Evolutionary conservation across 495 filamentous ascomycete genomes (phyloP), one percentile per base, ranked within the genome.

Genomic region (Cudoniella acicularis): DNA sequence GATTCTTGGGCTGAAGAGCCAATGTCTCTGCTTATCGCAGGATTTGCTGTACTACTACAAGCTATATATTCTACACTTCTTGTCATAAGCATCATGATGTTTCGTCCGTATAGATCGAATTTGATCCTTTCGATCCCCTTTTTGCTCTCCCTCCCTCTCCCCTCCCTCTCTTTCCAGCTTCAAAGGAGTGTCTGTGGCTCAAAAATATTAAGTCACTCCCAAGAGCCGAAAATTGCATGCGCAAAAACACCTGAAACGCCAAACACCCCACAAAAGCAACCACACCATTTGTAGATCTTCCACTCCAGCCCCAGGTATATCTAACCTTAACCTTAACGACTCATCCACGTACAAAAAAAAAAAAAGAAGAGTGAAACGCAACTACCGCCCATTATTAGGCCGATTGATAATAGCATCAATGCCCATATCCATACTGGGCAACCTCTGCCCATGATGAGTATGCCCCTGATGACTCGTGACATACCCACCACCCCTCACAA

Each of bases 401-500:
- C 79, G 72, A 66, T 80, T 80, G 50, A 82, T 78, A 54, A 83
- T 78, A 24, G 76, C 70, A 57, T 77, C 78, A 66, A 83, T 83
- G 25, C 78, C 78, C 77, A 82, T 81, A 67, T 83, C 77, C 50
- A 79, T 75, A 54, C 76, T 79, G 0, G 78, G 76, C n/a, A 80
- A 69, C 10, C 79, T 65, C 18, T 41, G 20, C n/a, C 43, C 61
- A n/a, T n/a, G n/a, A n/a, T n/a, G n/a, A n/a, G n/a, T n/a, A n/a
- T n/a, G n/a, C 71, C 70, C 30, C n/a, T 73, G 73, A 59, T 75
- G 72, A 51, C 18, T 6, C 4, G 8, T 46, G 4, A 4, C 18
- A 9, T 46, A 17, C n/a, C 43, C 24, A 30, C 24, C 41, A 40
- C n/a, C 48, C 21, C 52, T 56, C 16, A 49, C 46, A 1, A 36